phyloP scores from a whole-genome alignment of 306 rosid species.

The Quercus variabilis region DNA sequence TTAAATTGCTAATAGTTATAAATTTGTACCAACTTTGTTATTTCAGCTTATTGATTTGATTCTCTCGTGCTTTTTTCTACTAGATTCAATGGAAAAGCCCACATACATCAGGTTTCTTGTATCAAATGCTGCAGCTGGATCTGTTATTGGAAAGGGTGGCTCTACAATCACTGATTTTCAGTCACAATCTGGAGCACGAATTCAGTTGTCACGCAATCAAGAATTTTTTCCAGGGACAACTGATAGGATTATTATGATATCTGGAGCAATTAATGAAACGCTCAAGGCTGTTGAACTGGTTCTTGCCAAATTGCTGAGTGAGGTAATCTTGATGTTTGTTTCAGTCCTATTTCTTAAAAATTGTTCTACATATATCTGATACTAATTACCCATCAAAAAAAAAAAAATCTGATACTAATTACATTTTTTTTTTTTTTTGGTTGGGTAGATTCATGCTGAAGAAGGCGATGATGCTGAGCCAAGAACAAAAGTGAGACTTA shows the following conservation, averaged over 20 bases:
- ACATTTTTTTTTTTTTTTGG: background rate
- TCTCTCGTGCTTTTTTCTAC: slow-evolving; percentile 24
- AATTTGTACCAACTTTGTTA: slow-evolving; percentile 4
- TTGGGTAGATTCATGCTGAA: slow-evolving; percentile 71
- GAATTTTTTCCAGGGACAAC: slow-evolving; percentile 99
- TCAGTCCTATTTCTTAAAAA: slow-evolving; percentile 10
- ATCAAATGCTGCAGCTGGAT: slow-evolving; percentile 99
- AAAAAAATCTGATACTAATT: slow-evolving; percentile 20
- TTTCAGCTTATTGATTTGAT: slow-evolving; percentile 8
- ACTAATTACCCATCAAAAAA: background rate
- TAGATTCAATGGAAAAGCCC: slow-evolving; percentile 82
- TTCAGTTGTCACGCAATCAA: slow-evolving; percentile 90
- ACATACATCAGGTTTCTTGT: slow-evolving; percentile 91
- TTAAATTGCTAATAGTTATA: background rate
- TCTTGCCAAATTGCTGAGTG: slow-evolving; percentile 85
- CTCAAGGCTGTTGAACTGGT: slow-evolving; percentile 86
- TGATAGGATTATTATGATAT: slow-evolving; percentile 95
- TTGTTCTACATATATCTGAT: slow-evolving; percentile 20
- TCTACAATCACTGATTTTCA: slow-evolving; percentile 99
- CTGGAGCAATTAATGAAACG: slow-evolving; percentile 78
- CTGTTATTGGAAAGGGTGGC: slow-evolving; percentile 99
- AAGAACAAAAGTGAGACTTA: slow-evolving; percentile 77
- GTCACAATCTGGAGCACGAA: slow-evolving; percentile 97
- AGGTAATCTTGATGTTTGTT: slow-evolving; percentile 51
- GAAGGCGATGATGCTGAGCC: slow-evolving; percentile 83